phyloP scores from a whole-genome alignment of 352 stramenopile species.

The Pythium myriotylum region DNA sequence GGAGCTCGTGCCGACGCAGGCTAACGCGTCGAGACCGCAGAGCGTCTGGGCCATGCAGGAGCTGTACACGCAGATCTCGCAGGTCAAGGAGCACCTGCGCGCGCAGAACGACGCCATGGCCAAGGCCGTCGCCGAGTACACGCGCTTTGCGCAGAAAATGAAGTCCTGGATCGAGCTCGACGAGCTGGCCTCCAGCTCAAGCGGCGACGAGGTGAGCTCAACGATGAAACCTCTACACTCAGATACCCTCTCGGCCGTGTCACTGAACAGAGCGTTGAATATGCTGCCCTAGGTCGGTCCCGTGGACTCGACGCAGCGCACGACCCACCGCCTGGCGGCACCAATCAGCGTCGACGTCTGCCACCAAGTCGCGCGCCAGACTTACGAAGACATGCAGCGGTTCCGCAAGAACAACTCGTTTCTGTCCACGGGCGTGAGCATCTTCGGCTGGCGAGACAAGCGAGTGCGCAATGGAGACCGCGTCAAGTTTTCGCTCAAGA shows the following conservation, averaged over 20 bases:
- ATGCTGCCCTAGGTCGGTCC: not conserved
- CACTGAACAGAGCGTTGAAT: not conserved
- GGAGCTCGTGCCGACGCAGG: not conserved
- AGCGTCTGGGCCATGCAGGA: slow-evolving; percentile 1
- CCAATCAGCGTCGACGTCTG: slow-evolving; percentile 15
- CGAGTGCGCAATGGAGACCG: slow-evolving; percentile 24
- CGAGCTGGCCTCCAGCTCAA: slow-evolving; percentile 7
- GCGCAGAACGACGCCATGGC: slow-evolving; percentile 26
- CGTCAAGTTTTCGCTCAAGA: slow-evolving; percentile 38
- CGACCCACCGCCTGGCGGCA: not conserved
- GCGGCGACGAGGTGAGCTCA: slow-evolving; percentile 15
- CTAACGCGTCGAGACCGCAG: not conserved
- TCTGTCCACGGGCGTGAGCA: slow-evolving; percentile 30
- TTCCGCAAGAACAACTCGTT: slow-evolving; percentile 23
- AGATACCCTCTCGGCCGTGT: not conserved
- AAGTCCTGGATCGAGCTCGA: slow-evolving; percentile 20
- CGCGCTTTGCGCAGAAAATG: slow-evolving; percentile 9
- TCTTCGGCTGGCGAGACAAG: slow-evolving; percentile 43
- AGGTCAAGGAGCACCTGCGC: slow-evolving; percentile 19
- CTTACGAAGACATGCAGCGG: slow-evolving; percentile 19
- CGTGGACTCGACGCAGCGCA: not conserved
- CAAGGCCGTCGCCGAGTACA: slow-evolving; percentile 20
- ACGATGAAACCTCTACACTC: too few relatives aligned
- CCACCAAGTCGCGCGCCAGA: slow-evolving; percentile 5
- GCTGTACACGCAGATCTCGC: slow-evolving; percentile 15